These are phyloP conservation scores for Musa troglodytarum DNA, from an alignment of 176 grass and related monocot genomes.

Conservation along the genomic window DNA sequence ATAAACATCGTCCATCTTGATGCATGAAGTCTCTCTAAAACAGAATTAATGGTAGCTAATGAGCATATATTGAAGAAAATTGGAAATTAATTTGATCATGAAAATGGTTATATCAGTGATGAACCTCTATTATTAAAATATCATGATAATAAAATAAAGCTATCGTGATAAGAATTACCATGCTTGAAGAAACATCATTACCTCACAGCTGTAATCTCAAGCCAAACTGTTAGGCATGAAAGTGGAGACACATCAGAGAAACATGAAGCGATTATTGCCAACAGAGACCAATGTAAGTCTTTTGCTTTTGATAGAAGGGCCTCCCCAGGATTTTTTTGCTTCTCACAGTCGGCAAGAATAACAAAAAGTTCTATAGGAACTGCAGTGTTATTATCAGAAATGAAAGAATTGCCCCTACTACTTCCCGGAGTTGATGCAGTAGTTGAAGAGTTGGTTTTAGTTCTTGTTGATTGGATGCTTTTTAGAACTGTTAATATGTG, in stretches of 20 bases:
- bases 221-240: slow-evolving; percentile 76
- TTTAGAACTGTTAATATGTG: slow-evolving; percentile 79
- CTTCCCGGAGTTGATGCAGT: slow-evolving; percentile 40
- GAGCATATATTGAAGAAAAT: slow-evolving; percentile 27
- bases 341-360: slow-evolving; percentile 68
- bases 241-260: slow-evolving; percentile 75
- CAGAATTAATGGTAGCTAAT: slow-evolving; percentile 10
- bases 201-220: slow-evolving; percentile 87
- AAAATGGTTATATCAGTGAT: background rate
- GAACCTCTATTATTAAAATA: background rate
- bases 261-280: slow-evolving; percentile 86
- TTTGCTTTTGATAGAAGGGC: slow-evolving; percentile 76
- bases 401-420: slow-evolving; percentile 30
- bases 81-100: background rate
- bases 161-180: background rate
- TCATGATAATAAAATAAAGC: background rate
- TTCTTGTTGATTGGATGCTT: slow-evolving; percentile 55
- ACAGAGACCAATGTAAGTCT: slow-evolving; percentile 72
- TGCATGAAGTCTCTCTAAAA: slow-evolving; percentile 61
- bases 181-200: slow-evolving; percentile 16
- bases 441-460: slow-evolving; percentile 38
- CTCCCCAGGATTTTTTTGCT: slow-evolving; percentile 77
- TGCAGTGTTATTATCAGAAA: slow-evolving; percentile 30
- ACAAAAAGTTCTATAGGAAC: slow-evolving; percentile 65
- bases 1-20: slow-evolving; percentile 58